Percentiles rank a stretch among this genome's conserved stretches.
These are phyloP conservation scores for Phaffia rhodozyma DNA, from an alignment of 1,284 basidiomycete genomes.

Conservation along the genomic window DNA sequence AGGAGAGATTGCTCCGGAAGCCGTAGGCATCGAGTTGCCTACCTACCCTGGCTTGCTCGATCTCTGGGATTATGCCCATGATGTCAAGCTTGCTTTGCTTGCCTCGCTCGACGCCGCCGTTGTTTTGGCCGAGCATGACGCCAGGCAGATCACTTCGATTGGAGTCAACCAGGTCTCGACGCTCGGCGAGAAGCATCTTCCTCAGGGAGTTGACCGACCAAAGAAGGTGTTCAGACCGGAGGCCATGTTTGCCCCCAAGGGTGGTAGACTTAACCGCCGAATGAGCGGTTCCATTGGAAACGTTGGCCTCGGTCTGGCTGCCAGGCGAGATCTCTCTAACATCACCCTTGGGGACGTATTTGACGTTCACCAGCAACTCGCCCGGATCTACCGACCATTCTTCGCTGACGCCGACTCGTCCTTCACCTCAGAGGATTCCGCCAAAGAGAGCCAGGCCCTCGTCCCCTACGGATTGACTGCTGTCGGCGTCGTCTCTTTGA, in stretches of 20 bases:
- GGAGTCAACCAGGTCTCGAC: slow-evolving; percentile 59
- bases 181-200: slow-evolving; percentile 68
- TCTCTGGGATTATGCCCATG: slow-evolving; percentile 78
- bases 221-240: slow-evolving; percentile 83
- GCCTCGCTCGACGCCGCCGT: slow-evolving; percentile 73
- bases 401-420: slow-evolving; percentile 23
- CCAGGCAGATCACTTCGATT: slow-evolving; percentile 53
- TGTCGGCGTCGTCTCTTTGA: slow-evolving; percentile 76
- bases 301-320: slow-evolving; percentile 30
- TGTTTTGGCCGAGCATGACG: slow-evolving; percentile 69
- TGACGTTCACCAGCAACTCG: slow-evolving; percentile 69
- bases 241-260: slow-evolving; percentile 76
- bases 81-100: slow-evolving; percentile 64
- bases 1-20: slow-evolving; percentile 55
- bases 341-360: slow-evolving; percentile 61
- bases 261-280: slow-evolving; percentile 26
- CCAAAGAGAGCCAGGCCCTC: slow-evolving; percentile 48
- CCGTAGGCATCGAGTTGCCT: slow-evolving; percentile 45
- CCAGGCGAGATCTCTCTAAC: slow-evolving; percentile 30
- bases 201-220: slow-evolving; percentile 64
- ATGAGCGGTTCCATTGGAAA: slow-evolving; percentile 9
- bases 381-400: slow-evolving; percentile 24
- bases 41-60: slow-evolving; percentile 75
- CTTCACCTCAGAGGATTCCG: slow-evolving; percentile 37
- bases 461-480: slow-evolving; percentile 64